Percentiles rank a stretch among this genome's conserved stretches.
phyloP scores from a whole-genome alignment of 2,329 filamentous ascomycete genomes.

The Aureobasidium melanogenum region DNA sequence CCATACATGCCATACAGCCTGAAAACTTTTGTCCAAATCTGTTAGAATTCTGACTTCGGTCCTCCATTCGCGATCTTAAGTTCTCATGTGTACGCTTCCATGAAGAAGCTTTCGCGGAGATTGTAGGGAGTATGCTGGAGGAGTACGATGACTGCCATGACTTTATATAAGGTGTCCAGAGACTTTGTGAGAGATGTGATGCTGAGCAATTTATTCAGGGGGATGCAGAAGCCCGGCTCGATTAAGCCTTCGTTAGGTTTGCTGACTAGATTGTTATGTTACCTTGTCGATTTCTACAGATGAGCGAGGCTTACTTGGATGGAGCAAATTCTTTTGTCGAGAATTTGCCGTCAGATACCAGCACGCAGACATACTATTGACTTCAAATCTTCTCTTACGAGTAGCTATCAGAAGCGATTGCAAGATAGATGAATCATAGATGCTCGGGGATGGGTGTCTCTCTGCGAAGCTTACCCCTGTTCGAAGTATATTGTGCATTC shows the following conservation, averaged over 20 bases:
- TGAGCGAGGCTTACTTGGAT: too few relatives aligned
- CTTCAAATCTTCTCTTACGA: too few relatives aligned
- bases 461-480: too few relatives aligned
- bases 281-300: too few relatives aligned
- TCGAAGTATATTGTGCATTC: too few relatives aligned
- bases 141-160: not conserved
- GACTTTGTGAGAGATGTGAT: not conserved
- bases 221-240: fast-evolving
- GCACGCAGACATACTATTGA: too few relatives aligned
- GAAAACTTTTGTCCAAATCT: not conserved
- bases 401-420: too few relatives aligned
- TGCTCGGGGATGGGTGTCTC: too few relatives aligned
- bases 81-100: not conserved
- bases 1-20: not conserved
- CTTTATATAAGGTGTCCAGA: not conserved
- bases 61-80: not conserved
- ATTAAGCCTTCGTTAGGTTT: not conserved
- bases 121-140: not conserved
- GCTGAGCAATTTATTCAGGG: not conserved
- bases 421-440: too few relatives aligned
- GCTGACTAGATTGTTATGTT: not conserved
- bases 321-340: too few relatives aligned
- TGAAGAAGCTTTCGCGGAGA: not conserved
- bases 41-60: not conserved
- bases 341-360: too few relatives aligned